These are phyloP conservation scores for Amaranthus tricolor DNA, from an alignment of 179 eudicot genomes.

Conservation along the genomic window DNA sequence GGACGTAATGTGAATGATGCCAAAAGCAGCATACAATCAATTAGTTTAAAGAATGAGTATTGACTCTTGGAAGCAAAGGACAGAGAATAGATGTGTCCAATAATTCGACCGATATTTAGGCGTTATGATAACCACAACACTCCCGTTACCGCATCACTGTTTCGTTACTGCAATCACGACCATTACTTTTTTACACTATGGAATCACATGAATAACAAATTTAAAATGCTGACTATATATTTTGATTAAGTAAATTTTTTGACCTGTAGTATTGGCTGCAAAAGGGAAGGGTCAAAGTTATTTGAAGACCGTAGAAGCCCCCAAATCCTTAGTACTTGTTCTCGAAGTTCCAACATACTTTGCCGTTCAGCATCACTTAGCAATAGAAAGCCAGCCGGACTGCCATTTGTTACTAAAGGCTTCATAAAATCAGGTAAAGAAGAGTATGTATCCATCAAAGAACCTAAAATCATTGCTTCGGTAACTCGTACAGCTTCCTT, in stretches of 20 bases:
- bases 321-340: constrained; percentile 84
- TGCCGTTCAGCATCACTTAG: constrained; percentile 57
- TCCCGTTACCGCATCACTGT: too few species aligned
- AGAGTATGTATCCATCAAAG: constrained; percentile 68
- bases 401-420: constrained; percentile 46
- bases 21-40: too few species aligned
- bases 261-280: constrained; percentile 95
- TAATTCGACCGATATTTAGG: too few species aligned
- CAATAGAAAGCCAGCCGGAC: constrained; percentile 47
- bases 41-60: too few species aligned
- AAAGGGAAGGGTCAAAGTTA: constrained; percentile 76
- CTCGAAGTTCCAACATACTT: constrained; percentile 82
- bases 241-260: neutral
- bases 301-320: constrained; percentile 71
- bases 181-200: too few species aligned
- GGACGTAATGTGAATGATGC: too few species aligned
- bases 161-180: too few species aligned
- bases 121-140: too few species aligned
- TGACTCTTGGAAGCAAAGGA: too few species aligned
- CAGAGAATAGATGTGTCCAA: too few species aligned
- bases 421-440: constrained; percentile 65
- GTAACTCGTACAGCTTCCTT: constrained; percentile 91
- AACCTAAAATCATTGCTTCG: constrained; percentile 80
- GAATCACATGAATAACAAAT: neutral
- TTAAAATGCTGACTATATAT: neutral